Percentiles rank a stretch among this genome's conserved stretches.
phyloP scores from a whole-genome alignment of 2,329 filamentous ascomycete genomes.

The Cryphonectria japonica region DNA sequence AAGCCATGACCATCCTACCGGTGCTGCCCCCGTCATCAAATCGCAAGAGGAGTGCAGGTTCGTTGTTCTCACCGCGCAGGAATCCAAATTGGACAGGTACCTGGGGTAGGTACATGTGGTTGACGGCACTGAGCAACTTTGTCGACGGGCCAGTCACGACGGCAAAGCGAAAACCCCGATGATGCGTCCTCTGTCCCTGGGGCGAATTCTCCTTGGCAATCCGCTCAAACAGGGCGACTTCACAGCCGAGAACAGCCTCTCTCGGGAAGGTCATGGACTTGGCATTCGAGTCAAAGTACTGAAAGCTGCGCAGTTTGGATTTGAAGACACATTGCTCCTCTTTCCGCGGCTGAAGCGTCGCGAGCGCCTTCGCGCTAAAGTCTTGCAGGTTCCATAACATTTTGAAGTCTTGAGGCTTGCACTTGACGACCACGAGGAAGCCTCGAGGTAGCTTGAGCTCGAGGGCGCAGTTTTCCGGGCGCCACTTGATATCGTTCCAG shows the following conservation, averaged over 20 bases:
- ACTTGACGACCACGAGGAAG: conserved; percentile 72
- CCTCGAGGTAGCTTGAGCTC: conserved; percentile 74
- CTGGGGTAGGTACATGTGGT: conserved; percentile 67
- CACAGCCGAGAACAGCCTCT: conserved; percentile 72
- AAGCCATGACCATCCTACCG: conserved; percentile 77
- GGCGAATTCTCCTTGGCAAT: conserved; percentile 70
- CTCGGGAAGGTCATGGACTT: conserved; percentile 74
- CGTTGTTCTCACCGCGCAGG: conserved; percentile 70
- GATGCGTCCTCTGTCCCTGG: conserved; percentile 71
- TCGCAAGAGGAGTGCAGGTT: conserved; percentile 71
- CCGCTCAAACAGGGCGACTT: conserved; percentile 76
- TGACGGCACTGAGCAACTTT: conserved; percentile 77
- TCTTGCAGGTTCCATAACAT: conserved; percentile 83
- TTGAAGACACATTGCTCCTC: conserved; percentile 75
- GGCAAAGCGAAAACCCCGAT: conserved; percentile 78
- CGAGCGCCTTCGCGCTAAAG: conserved; percentile 77
- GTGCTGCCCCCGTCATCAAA: conserved; percentile 68
- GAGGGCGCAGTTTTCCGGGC: conserved; percentile 66
- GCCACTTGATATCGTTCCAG: conserved; percentile 86
- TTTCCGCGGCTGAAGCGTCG: conserved; percentile 67
- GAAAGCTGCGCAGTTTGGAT: conserved; percentile 71
- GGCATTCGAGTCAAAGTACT: conserved; percentile 77
- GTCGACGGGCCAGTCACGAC: conserved; percentile 77
- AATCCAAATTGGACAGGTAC: conserved; percentile 79
- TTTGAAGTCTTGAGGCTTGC: conserved; percentile 77